These are phyloP conservation scores for Stephania japonica DNA, from an alignment of 164 flowering plant species.

Conservation along the genomic window DNA sequence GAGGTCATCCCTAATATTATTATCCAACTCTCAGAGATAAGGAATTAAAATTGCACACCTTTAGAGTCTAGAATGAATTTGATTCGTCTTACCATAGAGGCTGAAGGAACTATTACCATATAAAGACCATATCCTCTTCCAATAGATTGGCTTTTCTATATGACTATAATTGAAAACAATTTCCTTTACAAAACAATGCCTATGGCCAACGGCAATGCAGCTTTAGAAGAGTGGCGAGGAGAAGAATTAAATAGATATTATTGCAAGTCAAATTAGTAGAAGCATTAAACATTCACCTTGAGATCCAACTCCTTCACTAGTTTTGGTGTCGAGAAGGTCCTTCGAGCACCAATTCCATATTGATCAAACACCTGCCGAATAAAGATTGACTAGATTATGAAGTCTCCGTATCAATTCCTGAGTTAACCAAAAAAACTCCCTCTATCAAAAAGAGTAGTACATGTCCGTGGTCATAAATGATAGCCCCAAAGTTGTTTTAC, in stretches of 20 bases:
- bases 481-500: not conserved
- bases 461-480: not conserved
- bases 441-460: not conserved
- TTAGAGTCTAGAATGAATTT: not conserved
- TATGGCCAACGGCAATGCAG: not conserved
- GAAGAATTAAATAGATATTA: not conserved
- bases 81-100: not conserved
- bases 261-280: not conserved
- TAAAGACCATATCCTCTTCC: not conserved
- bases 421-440: not conserved
- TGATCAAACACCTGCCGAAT: constrained; percentile 71
- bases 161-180: not conserved
- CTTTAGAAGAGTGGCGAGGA: not conserved
- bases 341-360: constrained; percentile 73
- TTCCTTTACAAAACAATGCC: not conserved
- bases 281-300: constrained; percentile 46
- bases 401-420: not conserved
- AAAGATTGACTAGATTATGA: not conserved
- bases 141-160: not conserved
- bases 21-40: not conserved
- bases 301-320: constrained; percentile 58
- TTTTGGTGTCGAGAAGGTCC: constrained; percentile 54
- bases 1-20: too few species aligned
- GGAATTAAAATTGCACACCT: not conserved
- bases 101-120: not conserved